A percentile compares a stretch with the other conserved stretches of the same genome.
phyloP scores from a whole-genome alignment of 2,329 filamentous ascomycete species.

The Lachnellula arida region DNA sequence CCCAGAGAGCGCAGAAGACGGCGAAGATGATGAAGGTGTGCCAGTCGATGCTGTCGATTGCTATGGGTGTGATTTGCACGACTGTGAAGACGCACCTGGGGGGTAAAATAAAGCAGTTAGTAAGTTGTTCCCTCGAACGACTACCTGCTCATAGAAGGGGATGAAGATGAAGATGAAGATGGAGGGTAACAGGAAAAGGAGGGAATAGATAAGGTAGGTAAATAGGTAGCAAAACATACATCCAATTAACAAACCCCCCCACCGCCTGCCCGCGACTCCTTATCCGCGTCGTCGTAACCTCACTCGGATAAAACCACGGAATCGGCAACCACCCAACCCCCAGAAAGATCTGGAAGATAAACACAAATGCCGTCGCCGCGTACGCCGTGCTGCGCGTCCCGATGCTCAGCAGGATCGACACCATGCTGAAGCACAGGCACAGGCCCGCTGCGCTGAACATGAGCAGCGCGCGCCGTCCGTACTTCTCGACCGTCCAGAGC shows the following conservation, averaged over 20 bases:
- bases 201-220: too few species aligned
- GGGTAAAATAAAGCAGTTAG: background rate
- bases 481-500: slow-evolving; percentile 76
- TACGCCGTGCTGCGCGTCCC: too few species aligned
- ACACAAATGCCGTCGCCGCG: slow-evolving; percentile 5
- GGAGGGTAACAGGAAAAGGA: too few species aligned
- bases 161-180: too few species aligned
- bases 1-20: slow-evolving; percentile 36
- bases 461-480: slow-evolving; percentile 75
- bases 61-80: slow-evolving; percentile 47
- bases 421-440: slow-evolving; percentile 38
- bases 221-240: too few species aligned
- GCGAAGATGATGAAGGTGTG: slow-evolving; percentile 43
- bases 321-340: too few species aligned
- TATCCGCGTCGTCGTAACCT: too few species aligned
- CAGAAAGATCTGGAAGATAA: slow-evolving; percentile 5
- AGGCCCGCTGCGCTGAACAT: slow-evolving; percentile 62
- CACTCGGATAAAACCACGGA: too few species aligned
- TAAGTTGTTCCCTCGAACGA: too few species aligned
- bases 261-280: too few species aligned
- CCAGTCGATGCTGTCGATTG: slow-evolving; percentile 43
- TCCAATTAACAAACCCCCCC: too few species aligned
- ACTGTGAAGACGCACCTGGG: slow-evolving; percentile 53
- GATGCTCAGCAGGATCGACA: slow-evolving; percentile 32
- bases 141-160: too few species aligned